phyloP scores from a whole-genome alignment of 306 rosid species.

The Vigna trinervia region DNA sequence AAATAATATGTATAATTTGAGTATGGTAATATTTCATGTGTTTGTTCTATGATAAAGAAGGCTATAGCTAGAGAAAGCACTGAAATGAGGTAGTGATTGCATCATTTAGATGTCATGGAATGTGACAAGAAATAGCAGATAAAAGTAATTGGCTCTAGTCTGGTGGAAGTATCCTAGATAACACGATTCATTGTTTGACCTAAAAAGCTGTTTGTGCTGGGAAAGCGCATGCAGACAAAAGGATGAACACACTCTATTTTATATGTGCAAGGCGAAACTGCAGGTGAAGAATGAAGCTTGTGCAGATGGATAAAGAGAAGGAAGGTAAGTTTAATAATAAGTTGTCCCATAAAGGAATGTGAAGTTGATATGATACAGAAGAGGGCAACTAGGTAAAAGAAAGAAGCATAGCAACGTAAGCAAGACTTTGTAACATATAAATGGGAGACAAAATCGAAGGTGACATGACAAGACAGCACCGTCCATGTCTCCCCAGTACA shows the following conservation, averaged over 20 bases:
- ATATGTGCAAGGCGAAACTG: too few species aligned
- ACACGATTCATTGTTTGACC: neutral
- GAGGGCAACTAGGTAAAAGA: constrained; percentile 32
- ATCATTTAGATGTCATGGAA: neutral
- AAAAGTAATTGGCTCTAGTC: neutral
- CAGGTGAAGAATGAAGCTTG: constrained; percentile 1
- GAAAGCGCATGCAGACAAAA: constrained; percentile 6
- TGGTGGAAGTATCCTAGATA: neutral
- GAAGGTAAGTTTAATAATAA: constrained; percentile 7
- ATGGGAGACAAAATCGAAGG: constrained; percentile 38
- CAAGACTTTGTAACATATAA: constrained; percentile 13
- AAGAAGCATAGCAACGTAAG: constrained; percentile 2
- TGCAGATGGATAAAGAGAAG: neutral
- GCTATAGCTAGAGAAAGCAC: too few species aligned
- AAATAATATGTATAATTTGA: too few species aligned
- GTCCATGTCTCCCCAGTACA: constrained; percentile 53
- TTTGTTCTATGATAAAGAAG: too few species aligned
- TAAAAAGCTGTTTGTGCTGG: neutral
- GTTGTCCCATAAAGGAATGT: neutral
- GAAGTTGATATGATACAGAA: neutral
- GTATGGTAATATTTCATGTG: too few species aligned
- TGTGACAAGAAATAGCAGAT: neutral
- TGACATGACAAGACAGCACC: constrained; percentile 65
- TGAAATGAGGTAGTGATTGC: neutral
- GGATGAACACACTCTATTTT: neutral